Percentiles rank a stretch among this genome's conserved stretches.
These are phyloP conservation scores for Chaetomium fimeti DNA, from an alignment of 495 filamentous ascomycete species.

Conservation along the genomic window DNA sequence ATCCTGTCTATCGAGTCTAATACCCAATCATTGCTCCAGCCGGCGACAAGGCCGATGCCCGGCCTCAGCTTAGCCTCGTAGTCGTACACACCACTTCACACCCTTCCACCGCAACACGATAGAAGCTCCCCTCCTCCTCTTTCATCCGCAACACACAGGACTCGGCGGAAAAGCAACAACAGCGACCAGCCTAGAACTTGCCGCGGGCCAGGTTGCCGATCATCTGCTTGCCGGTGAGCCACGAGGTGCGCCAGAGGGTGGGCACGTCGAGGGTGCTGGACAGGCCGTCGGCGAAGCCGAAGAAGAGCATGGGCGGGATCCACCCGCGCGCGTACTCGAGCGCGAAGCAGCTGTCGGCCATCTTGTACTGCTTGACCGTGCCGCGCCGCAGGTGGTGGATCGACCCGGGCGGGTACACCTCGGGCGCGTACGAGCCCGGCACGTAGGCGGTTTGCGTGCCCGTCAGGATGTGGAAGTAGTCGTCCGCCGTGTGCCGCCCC, in stretches of 20 bases:
- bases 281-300: constrained; percentile 78
- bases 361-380: constrained; percentile 80
- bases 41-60: background rate
- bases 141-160: background rate
- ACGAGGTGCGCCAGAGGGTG: constrained; percentile 73
- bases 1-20: background rate
- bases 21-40: background rate
- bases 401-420: constrained; percentile 70
- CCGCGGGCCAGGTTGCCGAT: constrained; percentile 63
- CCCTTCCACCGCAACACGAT: background rate
- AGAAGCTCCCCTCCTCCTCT: background rate
- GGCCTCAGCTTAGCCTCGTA: background rate
- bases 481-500: constrained; percentile 82
- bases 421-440: constrained; percentile 66
- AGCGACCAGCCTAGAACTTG: constrained; percentile 58
- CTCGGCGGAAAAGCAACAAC: background rate
- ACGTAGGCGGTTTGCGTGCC: constrained; percentile 72
- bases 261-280: constrained; percentile 72
- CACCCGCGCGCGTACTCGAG: constrained; percentile 86
- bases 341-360: constrained; percentile 76
- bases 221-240: constrained; percentile 71
- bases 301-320: constrained; percentile 87
- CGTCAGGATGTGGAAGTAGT: constrained; percentile 86
- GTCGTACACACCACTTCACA: background rate
- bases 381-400: constrained; percentile 77